These are phyloP conservation scores for Tuber magnatum DNA, from an alignment of 495 filamentous ascomycete species.

Conservation along the genomic window DNA sequence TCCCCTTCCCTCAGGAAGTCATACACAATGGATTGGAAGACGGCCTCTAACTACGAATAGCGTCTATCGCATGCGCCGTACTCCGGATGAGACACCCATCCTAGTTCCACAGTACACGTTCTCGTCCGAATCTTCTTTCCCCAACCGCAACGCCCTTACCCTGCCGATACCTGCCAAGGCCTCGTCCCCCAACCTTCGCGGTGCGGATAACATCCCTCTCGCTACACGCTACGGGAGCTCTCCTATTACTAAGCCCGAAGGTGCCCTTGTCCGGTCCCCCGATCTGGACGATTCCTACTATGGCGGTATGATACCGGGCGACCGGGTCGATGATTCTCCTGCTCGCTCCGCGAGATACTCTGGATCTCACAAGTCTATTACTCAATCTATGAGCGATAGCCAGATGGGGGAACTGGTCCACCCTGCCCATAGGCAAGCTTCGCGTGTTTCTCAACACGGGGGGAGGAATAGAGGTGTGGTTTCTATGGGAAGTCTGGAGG, in stretches of 20 bases:
- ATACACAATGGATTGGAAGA: constrained; percentile 3
- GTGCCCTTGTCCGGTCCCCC: constrained; percentile 18
- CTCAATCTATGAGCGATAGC: constrained; percentile 23
- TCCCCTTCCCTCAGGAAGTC: background rate
- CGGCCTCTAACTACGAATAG: constrained; percentile 23
- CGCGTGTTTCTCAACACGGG: background rate
- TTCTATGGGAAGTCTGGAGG: constrained; percentile 35
- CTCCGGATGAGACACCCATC: constrained; percentile 34
- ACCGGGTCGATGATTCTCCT: constrained; percentile 28
- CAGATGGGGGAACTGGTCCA: constrained; percentile 28
- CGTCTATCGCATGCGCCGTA: constrained; percentile 39
- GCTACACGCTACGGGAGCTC: constrained; percentile 27
- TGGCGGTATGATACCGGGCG: constrained; percentile 11
- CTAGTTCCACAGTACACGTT: constrained; percentile 39
- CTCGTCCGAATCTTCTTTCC: constrained; percentile 28
- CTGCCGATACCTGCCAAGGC: constrained; percentile 24
- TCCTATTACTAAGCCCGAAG: constrained; percentile 32
- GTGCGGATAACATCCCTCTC: constrained; percentile 6
- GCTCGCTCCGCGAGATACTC: constrained; percentile 18
- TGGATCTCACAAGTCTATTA: constrained; percentile 17
- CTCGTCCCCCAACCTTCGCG: constrained; percentile 6
- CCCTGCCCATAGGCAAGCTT: constrained; percentile 27
- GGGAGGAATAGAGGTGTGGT: constrained; percentile 18
- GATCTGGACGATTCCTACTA: constrained; percentile 19
- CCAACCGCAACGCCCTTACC: constrained; percentile 38